phyloP scores from a whole-genome alignment of 768 basidiomycete genomes.

The Suillus americanus region DNA sequence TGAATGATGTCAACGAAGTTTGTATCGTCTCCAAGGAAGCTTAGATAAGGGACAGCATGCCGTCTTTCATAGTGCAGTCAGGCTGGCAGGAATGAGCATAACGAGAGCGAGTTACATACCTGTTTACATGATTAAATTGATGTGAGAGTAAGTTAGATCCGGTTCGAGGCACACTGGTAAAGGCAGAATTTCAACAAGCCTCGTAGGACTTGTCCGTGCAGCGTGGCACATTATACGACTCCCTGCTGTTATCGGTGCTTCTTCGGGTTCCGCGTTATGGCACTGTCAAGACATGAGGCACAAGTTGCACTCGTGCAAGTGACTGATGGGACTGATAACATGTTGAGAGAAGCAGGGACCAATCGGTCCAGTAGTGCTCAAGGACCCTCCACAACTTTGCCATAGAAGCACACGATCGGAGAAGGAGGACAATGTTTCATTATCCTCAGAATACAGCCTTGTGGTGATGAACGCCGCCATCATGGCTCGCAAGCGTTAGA shows the following conservation, averaged over 20 bases:
- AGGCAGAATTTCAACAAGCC: neutral
- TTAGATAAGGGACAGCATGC: neutral
- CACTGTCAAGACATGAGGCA: neutral
- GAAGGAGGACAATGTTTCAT: neutral
- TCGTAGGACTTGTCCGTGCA: neutral
- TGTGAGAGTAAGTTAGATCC: neutral
- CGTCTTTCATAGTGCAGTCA: no score
- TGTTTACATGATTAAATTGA: neutral
- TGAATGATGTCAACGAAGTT: neutral
- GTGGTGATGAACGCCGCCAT: neutral
- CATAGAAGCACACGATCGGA: neutral
- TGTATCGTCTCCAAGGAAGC: neutral
- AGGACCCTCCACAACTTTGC: neutral
- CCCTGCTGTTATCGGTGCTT: neutral
- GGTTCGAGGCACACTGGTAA: neutral
- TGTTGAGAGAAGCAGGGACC: neutral
- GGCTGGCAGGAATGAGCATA: neutral
- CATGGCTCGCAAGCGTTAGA: neutral
- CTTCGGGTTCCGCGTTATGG: neutral
- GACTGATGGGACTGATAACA: neutral
- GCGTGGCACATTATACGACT: neutral
- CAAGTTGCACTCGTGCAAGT: neutral
- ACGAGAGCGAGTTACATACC: neutral
- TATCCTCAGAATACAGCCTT: neutral
- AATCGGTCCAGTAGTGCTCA: neutral